Percentiles rank a stretch among this genome's conserved stretches.
Conservation (phyloP, 345 rosid genomes). For the Clarkia xantiana region DNA sequence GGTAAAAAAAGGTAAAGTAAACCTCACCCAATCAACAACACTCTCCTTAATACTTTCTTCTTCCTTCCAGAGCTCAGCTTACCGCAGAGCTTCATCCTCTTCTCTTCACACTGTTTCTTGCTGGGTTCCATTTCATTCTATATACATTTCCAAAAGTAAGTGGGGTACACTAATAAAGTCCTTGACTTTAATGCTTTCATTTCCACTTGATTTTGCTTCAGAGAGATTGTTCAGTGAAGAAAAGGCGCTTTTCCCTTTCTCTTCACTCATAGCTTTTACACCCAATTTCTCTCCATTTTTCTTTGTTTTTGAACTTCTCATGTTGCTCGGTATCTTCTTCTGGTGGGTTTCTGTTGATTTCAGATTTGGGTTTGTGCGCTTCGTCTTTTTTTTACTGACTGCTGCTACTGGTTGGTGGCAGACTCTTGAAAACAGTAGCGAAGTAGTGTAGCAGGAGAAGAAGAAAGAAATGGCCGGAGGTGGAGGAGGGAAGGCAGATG, state of each 20-base stretch:
- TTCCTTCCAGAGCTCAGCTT: too few species aligned
- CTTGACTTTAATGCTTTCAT: conserved; percentile 6
- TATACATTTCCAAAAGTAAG: conserved; percentile 5
- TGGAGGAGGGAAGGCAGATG: conserved; percentile 68
- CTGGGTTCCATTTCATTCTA: neutral
- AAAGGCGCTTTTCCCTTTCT: conserved; percentile 15
- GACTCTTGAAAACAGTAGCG: neutral
- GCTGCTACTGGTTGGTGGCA: conserved; percentile 3
- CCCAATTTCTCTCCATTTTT: neutral
- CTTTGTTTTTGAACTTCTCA: conserved; percentile 3
- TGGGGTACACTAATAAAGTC: conserved; percentile 13
- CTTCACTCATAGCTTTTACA: neutral
- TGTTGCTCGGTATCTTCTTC: neutral
- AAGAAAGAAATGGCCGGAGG: conserved; percentile 37
- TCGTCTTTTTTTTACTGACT: conserved; percentile 3
- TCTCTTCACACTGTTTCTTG: neutral
- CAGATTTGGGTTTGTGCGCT: neutral
- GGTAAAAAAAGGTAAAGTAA: too few species aligned
- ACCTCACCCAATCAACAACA: too few species aligned
- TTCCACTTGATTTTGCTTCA: conserved; percentile 11
- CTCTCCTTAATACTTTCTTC: too few species aligned
- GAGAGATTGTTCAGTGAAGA: conserved; percentile 4
- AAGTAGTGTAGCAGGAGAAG: too few species aligned
- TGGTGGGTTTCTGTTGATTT: conserved; percentile 9
- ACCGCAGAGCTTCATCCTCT: neutral